Percentiles rank a stretch among this genome's conserved stretches.
Conservation (phyloP, 257 asterid species). For the Parsonsia alboflavescens region DNA sequence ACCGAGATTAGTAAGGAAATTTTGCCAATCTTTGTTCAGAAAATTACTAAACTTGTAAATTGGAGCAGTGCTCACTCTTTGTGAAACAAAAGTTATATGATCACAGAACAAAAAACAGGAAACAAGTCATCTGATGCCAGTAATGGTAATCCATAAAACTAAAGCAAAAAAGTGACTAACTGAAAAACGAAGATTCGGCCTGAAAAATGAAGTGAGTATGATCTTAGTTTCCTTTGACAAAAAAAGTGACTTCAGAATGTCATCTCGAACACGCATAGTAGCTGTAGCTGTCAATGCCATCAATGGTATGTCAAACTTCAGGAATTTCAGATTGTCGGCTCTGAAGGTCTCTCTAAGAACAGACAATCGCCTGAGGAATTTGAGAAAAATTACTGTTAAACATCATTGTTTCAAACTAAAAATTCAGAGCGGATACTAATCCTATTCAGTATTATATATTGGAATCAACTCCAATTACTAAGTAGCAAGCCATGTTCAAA, state of each 20-base stretch:
- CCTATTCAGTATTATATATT: not conserved
- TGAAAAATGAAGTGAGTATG: slow-evolving; percentile 64
- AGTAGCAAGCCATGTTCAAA: not conserved
- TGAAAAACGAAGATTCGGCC: slow-evolving; percentile 69
- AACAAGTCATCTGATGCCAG: slow-evolving; percentile 11
- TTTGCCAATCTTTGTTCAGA: not conserved
- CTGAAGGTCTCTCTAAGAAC: slow-evolving; percentile 60
- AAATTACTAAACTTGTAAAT: not conserved
- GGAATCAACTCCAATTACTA: not conserved
- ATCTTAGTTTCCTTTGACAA: slow-evolving; percentile 47
- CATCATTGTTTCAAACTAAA: not conserved
- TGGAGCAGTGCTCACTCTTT: not conserved
- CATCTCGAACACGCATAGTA: slow-evolving; percentile 58
- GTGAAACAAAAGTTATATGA: not conserved
- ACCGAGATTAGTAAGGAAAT: not conserved
- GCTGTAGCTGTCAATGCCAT: slow-evolving; percentile 89
- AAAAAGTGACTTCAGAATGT: slow-evolving; percentile 67
- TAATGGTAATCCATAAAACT: not conserved
- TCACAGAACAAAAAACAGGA: not conserved
- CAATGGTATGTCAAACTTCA: slow-evolving; percentile 65
- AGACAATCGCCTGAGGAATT: slow-evolving; percentile 51
- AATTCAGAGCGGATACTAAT: not conserved
- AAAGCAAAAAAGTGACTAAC: slow-evolving; percentile 28
- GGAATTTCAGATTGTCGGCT: slow-evolving; percentile 42
- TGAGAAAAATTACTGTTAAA: slow-evolving; percentile 12